phyloP scores from a whole-genome alignment of 768 basidiomycete species.

The Cystobasidium ongulense region DNA sequence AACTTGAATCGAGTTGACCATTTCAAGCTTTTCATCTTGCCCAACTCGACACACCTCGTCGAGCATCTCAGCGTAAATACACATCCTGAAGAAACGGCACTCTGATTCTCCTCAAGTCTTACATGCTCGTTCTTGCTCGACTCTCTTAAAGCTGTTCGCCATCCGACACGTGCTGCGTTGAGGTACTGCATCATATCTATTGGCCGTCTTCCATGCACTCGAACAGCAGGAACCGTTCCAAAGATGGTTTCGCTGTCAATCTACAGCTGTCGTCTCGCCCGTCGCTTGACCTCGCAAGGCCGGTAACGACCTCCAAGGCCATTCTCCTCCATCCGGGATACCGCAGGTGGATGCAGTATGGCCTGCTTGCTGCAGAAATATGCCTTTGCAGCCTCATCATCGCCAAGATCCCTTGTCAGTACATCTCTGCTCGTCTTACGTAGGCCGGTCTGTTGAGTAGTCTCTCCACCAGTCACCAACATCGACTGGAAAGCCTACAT shows the following conservation, averaged over 20 bases:
- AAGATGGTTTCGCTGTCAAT: neutral
- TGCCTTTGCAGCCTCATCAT: constrained; percentile 30
- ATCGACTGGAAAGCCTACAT: constrained; percentile 98
- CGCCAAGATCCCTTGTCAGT: constrained; percentile 65
- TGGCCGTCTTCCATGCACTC: neutral
- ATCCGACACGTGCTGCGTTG: neutral
- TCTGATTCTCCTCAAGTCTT: neutral
- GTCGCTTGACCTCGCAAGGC: neutral
- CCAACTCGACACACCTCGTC: neutral
- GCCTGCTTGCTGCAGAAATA: constrained; percentile 21
- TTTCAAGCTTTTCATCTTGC: neutral
- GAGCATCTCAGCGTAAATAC: too few species aligned
- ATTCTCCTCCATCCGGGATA: neutral
- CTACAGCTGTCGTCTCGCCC: neutral
- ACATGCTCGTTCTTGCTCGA: neutral
- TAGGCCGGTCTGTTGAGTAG: neutral
- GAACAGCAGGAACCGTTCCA: neutral
- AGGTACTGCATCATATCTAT: neutral
- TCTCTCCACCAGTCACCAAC: constrained; percentile 67
- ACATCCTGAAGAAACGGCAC: too few species aligned
- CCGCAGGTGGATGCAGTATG: neutral
- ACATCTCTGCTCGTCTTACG: neutral
- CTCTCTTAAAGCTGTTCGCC: too few species aligned
- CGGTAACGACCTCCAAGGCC: neutral
- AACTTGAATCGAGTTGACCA: too few species aligned